These are phyloP conservation scores for Citrus medica DNA, from an alignment of 345 rosid species.

Conservation along the genomic window DNA sequence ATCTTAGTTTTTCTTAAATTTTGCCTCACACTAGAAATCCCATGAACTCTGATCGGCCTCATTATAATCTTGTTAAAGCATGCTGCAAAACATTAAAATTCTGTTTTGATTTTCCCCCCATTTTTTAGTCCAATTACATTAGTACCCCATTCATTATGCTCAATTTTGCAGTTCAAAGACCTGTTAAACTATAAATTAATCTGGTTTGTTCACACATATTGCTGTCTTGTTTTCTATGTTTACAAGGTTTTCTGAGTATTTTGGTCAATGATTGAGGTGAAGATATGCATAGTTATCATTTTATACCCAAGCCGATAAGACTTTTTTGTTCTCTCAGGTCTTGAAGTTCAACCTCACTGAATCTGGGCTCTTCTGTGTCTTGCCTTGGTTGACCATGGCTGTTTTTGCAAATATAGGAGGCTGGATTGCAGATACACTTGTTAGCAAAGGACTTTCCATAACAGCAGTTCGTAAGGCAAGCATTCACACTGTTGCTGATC, in stretches of 20 bases:
- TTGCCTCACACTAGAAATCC: not conserved
- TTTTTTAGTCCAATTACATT: not conserved
- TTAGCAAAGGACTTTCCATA: constrained; percentile 87
- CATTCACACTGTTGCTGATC: constrained; percentile 8
- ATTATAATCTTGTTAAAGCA: not conserved
- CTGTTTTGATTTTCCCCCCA: not conserved
- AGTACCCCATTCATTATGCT: not conserved
- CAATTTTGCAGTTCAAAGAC: not conserved
- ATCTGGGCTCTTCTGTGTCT: constrained; percentile 88
- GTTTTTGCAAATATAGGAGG: constrained; percentile 89
- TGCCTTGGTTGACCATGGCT: constrained; percentile 99
- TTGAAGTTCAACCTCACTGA: constrained; percentile 96
- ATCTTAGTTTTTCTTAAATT: not conserved
- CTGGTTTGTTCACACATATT: not conserved
- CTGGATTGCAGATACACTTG: constrained; percentile 98
- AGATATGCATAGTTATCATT: too few relatives aligned
- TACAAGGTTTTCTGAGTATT: not conserved
- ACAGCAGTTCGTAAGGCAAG: constrained; percentile 95
- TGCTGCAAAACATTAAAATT: not conserved
- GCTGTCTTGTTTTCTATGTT: not conserved
- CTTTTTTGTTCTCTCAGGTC: constrained; percentile 51
- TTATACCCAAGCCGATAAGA: not conserved
- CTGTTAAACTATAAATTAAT: not conserved
- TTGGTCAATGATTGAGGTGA: not conserved
- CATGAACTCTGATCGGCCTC: not conserved